A percentile compares a stretch with the other conserved stretches of the same genome.
phyloP scores from a whole-genome alignment of 2,329 filamentous ascomycete genomes.

The Cercospora berteroae region DNA sequence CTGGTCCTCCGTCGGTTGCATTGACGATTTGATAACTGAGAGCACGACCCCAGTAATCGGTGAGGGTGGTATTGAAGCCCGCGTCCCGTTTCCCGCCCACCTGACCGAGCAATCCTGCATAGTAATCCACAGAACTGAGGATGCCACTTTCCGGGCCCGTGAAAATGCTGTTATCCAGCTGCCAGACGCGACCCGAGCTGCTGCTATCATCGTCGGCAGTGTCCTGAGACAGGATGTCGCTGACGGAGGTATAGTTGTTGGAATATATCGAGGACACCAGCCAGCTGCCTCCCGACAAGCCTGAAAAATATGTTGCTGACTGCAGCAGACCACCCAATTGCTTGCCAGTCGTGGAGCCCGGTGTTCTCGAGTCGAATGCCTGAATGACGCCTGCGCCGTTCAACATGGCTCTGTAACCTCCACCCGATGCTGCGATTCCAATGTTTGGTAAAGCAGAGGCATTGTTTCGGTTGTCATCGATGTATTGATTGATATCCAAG shows the following conservation, averaged over 20 bases:
- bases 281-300: slow-evolving; percentile 81
- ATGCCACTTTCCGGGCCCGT: slow-evolving; percentile 55
- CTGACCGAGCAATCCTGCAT: slow-evolving; percentile 55
- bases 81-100: slow-evolving; percentile 63
- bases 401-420: slow-evolving; percentile 82
- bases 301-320: slow-evolving; percentile 74
- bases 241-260: slow-evolving; percentile 73
- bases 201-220: slow-evolving; percentile 19
- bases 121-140: slow-evolving; percentile 61
- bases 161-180: slow-evolving; percentile 62
- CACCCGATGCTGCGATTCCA: slow-evolving; percentile 75
- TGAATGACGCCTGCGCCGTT: slow-evolving; percentile 77
- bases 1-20: slow-evolving; percentile 68
- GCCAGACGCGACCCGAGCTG: slow-evolving; percentile 51
- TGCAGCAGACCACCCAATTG: slow-evolving; percentile 80
- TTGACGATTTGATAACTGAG: slow-evolving; percentile 85
- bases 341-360: slow-evolving; percentile 58
- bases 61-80: slow-evolving; percentile 68
- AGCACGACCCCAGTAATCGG: slow-evolving; percentile 79
- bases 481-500: slow-evolving; percentile 73
- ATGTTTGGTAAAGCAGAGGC: slow-evolving; percentile 63
- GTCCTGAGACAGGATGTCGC: slow-evolving; percentile 50
- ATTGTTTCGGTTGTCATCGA: slow-evolving; percentile 60
- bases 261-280: slow-evolving; percentile 75
- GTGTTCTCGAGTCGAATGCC: slow-evolving; percentile 73